Percentiles rank a stretch among this genome's conserved stretches.
These are phyloP conservation scores for Aspergillus incahuasiensis DNA, from an alignment of 495 filamentous ascomycete genomes.

Conservation along the genomic window DNA sequence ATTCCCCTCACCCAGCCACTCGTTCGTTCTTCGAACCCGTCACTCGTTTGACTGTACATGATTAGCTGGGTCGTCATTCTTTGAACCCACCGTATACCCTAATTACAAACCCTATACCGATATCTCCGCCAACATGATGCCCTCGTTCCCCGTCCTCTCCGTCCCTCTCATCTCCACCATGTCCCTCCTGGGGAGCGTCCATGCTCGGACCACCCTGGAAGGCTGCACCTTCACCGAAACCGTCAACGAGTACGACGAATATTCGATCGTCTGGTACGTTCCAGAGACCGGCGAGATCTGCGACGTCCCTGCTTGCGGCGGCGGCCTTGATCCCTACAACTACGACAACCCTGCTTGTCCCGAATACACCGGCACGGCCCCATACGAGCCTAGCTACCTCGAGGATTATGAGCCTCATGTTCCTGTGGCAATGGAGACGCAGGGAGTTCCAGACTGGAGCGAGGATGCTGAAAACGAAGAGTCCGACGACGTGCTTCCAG, in stretches of 20 bases:
- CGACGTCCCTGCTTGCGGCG: conserved; percentile 58
- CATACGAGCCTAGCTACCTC: conserved; percentile 46
- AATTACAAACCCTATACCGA: background rate
- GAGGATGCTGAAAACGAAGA: background rate
- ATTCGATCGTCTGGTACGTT: conserved; percentile 48
- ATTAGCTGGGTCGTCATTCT: background rate
- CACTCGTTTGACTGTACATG: background rate
- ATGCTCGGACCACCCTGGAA: conserved; percentile 27
- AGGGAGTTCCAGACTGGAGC: conserved; percentile 9
- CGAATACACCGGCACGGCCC: conserved; percentile 52
- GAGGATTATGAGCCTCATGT: conserved; percentile 32
- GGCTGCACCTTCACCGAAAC: conserved; percentile 28
- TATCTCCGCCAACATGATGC: conserved; percentile 24
- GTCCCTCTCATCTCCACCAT: conserved; percentile 16
- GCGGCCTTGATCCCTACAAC: conserved; percentile 58
- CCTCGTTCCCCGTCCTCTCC: conserved; percentile 13
- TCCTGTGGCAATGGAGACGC: conserved; percentile 14
- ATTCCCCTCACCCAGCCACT: conserved; percentile 7
- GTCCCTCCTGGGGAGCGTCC: conserved; percentile 16
- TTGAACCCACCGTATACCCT: background rate
- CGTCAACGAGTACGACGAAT: conserved; percentile 31
- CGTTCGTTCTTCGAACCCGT: conserved; percentile 6
- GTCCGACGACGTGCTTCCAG: too few relatives aligned
- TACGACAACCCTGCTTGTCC: conserved; percentile 57
- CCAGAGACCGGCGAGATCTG: conserved; percentile 57